Conservation (phyloP, 2,329 filamentous ascomycete genomes). For the Clonostachys sp. region DNA sequence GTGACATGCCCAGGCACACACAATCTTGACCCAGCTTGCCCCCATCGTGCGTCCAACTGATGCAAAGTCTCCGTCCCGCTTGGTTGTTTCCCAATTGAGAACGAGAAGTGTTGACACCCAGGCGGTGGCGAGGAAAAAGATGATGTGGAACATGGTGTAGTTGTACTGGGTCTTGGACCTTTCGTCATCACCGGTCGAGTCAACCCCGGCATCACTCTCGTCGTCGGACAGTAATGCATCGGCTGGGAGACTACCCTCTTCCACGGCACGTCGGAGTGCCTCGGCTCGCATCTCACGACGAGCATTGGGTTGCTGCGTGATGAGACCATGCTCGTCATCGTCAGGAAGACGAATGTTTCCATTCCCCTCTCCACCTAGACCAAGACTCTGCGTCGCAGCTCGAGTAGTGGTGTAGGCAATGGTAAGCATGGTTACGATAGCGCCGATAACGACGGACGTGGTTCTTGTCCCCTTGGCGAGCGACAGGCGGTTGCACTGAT, state of each 20-base stretch:
- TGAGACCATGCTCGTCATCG: slow-evolving; percentile 80
- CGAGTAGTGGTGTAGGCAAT: slow-evolving; percentile 97
- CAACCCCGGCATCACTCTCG: slow-evolving; percentile 58
- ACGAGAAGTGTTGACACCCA: slow-evolving; percentile 90
- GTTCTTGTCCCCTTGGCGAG: slow-evolving; percentile 82
- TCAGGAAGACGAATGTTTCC: slow-evolving; percentile 52
- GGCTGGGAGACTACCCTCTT: slow-evolving; percentile 86
- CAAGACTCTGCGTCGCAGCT: slow-evolving; percentile 85
- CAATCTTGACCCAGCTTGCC: slow-evolving; percentile 98
- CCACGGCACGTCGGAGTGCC: slow-evolving; percentile 85
- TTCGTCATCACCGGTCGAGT: slow-evolving; percentile 78
- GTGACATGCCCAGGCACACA: slow-evolving; percentile 96
- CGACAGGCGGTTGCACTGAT: slow-evolving; percentile 88
- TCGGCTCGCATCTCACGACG: slow-evolving; percentile 91
- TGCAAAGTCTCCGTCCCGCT: slow-evolving; percentile 70
- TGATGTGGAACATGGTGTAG: slow-evolving; percentile 93
- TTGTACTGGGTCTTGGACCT: slow-evolving; percentile 88
- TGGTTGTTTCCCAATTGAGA: slow-evolving; percentile 66
- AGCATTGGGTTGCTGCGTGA: slow-evolving; percentile 75
- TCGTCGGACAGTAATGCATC: slow-evolving; percentile 78
- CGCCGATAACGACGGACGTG: slow-evolving; percentile 86
- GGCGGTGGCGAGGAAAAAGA: slow-evolving; percentile 92
- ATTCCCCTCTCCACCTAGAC: slow-evolving; percentile 53
- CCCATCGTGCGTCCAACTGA: slow-evolving; percentile 93
- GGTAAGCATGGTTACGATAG: slow-evolving; percentile 93